Percentiles rank a stretch among this genome's conserved stretches.
phyloP scores from a whole-genome alignment of 257 asterid genomes.

The Solanum piurae region DNA sequence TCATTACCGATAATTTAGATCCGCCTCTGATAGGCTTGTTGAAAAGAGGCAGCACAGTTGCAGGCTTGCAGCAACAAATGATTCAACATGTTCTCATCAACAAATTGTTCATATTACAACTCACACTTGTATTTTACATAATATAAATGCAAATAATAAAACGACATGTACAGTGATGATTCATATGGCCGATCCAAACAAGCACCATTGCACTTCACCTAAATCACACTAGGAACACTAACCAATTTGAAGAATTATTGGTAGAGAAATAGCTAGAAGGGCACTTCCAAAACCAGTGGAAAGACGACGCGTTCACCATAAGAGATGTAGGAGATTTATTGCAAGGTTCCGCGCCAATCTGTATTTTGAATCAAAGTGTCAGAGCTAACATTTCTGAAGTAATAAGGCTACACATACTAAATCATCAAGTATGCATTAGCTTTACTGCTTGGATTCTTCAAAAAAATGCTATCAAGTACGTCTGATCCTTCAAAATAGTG shows the following conservation, averaged over 20 bases:
- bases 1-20: neutral
- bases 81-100: neutral
- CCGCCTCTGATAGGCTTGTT: neutral
- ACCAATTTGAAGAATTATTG: neutral
- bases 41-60: neutral
- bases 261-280: neutral
- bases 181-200: neutral
- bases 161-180: neutral
- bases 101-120: neutral
- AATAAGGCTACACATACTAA: neutral
- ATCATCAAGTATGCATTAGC: neutral
- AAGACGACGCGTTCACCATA: neutral
- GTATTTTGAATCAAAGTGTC: neutral
- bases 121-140: neutral
- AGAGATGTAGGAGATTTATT: neutral
- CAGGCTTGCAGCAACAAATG: neutral
- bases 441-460: neutral
- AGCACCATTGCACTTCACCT: neutral
- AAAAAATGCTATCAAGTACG: neutral
- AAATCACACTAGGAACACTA: neutral
- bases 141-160: neutral
- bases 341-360: neutral
- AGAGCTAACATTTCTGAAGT: neutral
- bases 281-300: neutral
- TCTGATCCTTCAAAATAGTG: neutral